Evolutionary conservation across 2,329 filamentous ascomycete genomes (phyloP).

Genomic region (Pseudofabraea citricarpa): DNA sequence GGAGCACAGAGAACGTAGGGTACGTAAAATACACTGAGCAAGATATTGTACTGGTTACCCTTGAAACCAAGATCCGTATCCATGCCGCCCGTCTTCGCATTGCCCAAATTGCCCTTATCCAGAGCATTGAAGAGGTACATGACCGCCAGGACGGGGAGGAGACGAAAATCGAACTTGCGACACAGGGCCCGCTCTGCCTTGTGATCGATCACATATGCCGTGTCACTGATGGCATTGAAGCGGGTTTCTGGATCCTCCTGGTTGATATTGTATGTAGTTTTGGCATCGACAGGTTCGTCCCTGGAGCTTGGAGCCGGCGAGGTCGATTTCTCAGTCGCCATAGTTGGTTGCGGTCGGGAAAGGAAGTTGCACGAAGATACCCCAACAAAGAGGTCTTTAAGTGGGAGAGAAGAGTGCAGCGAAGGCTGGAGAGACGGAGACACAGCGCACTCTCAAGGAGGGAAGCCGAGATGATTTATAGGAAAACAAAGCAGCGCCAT

Average conservation of each 20-base stretch:
- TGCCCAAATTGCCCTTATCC: slow-evolving; percentile 48
- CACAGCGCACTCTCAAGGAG: too few species aligned
- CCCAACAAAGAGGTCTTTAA: too few species aligned
- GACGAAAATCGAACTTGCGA: slow-evolving; percentile 49
- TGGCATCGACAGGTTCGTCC: not conserved
- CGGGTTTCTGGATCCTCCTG: slow-evolving; percentile 3
- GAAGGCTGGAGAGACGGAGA: too few species aligned
- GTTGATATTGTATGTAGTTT: not conserved
- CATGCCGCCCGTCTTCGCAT: slow-evolving; percentile 44
- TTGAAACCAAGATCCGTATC: slow-evolving; percentile 52
- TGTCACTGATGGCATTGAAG: slow-evolving; percentile 5
- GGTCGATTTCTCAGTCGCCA: not conserved
- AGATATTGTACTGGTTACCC: slow-evolving; percentile 61
- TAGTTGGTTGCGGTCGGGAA: too few species aligned
- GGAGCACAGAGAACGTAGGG: slow-evolving; percentile 69
- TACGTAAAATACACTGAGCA: slow-evolving; percentile 69
- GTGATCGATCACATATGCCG: slow-evolving; percentile 29
- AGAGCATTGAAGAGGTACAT: slow-evolving; percentile 47
- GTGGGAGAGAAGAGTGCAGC: too few species aligned
- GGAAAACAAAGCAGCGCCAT: too few species aligned
- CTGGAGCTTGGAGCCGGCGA: not conserved
- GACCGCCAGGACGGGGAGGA: slow-evolving; percentile 47
- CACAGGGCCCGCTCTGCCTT: slow-evolving; percentile 45
- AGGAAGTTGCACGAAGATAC: too few species aligned
- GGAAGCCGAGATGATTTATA: too few species aligned